Base-by-base conservation (phyloP, 2,329 filamentous ascomycete genomes). In the Catunica adiposa region DNA sequence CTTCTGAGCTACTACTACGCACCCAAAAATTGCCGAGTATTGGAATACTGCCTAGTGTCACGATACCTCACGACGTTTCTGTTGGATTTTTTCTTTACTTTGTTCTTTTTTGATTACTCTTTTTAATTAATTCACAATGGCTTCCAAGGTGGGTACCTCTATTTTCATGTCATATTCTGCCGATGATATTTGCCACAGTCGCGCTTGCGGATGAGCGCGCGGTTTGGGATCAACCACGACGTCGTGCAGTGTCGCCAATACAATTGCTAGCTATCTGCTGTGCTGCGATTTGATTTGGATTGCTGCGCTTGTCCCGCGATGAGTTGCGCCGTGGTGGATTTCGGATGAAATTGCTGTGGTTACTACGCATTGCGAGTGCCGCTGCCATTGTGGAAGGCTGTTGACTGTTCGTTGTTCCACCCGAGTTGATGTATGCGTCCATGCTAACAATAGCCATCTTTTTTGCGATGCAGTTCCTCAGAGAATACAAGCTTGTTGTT, bases 401-500 rank as follows among this genome's bases (percentile, higher is more conserved):
- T 34, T 34, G 29, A 5, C 29, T 34, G 11, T 34, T 20, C 31
- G 7, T 52, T 8, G 15, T 37, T 34, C 17, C 14, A 14, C 22
- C 6, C 25, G 9, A n/a, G 15, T 25, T 29, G 48, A 51, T 51
- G 11, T n/a, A 31, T 51, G 15, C 48, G 29, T 11, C n/a, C 23
- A 22, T 48, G 44, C 56, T 58, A 54, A 58, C 56, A 48, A n/a
- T 3, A 11, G 5, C 4, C 15, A 34, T 40, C 54, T 40, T 42
- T 3, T 51, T 37, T 31, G 37, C 40, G 58, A 53, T n/a, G n/a
- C 66, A 90, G 84, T 90, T 89, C 68, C 74, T 90, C 68, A 78
- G 86, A 79, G 86, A 92, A 74, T 94, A 95, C 73, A 94, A 94
- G 74, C 73, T 95, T 73, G 92, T 98, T 60, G 92, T 97, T 60